Conservation (phyloP, 306 rosid species). For the Medicago truncatula region DNA sequence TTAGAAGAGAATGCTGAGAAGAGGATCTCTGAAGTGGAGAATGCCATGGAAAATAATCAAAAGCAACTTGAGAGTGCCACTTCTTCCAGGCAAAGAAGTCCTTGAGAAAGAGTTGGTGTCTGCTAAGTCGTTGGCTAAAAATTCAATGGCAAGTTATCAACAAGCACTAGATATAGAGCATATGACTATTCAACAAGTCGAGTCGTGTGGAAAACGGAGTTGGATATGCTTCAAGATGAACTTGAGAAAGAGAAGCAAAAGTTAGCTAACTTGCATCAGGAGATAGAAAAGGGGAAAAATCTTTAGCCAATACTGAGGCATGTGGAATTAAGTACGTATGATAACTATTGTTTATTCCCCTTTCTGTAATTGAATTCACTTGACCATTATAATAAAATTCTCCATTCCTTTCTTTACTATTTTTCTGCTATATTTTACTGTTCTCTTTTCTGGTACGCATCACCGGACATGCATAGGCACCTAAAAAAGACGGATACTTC, state of each 20-base stretch:
- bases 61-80: constrained; percentile 51
- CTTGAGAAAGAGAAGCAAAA: constrained; percentile 54
- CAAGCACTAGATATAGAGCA: constrained; percentile 61
- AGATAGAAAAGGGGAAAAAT: constrained; percentile 50
- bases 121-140: constrained; percentile 51
- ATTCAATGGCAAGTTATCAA: constrained; percentile 46
- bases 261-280: constrained; percentile 50
- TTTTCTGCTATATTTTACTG: too few relatives aligned
- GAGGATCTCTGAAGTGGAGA: constrained; percentile 66
- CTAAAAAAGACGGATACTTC: constrained; percentile 10
- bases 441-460: too few relatives aligned
- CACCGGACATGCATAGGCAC: constrained; percentile 25
- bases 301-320: constrained; percentile 57
- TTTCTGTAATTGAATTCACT: too few relatives aligned
- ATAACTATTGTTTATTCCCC: too few relatives aligned
- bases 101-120: constrained; percentile 47
- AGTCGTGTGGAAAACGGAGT: constrained; percentile 54
- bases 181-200: constrained; percentile 44
- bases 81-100: constrained; percentile 47
- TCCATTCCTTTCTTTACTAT: too few relatives aligned
- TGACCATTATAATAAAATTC: too few relatives aligned
- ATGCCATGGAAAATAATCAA: constrained; percentile 55
- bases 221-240: constrained; percentile 54
- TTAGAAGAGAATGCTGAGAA: constrained; percentile 59
- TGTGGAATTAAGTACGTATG: constrained; percentile 32